These are phyloP conservation scores for Neoscytalidium dimidiatum DNA, from an alignment of 2,329 filamentous ascomycete genomes.

Conservation along the genomic window DNA sequence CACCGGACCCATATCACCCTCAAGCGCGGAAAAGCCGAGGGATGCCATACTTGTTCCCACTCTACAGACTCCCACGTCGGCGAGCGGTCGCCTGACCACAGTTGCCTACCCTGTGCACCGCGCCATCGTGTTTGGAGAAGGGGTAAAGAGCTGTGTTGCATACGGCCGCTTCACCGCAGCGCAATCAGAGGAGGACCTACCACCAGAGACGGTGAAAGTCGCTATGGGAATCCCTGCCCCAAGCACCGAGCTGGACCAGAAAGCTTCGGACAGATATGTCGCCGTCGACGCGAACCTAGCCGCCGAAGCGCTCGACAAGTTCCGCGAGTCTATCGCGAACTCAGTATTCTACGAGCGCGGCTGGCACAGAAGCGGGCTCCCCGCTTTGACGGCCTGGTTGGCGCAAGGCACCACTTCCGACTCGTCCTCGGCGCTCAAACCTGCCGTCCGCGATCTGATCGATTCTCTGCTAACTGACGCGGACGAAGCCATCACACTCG, in stretches of 20 bases:
- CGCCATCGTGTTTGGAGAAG: conserved; percentile 72
- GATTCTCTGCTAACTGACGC: conserved; percentile 64
- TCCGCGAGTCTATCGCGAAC: conserved; percentile 70
- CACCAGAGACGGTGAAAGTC: conserved; percentile 50
- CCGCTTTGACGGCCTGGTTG: conserved; percentile 67
- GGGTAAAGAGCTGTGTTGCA: conserved; percentile 66
- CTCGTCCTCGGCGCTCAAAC: conserved; percentile 56
- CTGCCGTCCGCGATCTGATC: conserved; percentile 67
- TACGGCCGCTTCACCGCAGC: conserved; percentile 44
- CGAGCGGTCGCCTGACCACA: conserved; percentile 64
- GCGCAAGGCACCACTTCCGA: conserved; percentile 32
- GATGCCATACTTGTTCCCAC: conserved; percentile 73
- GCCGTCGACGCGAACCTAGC: conserved; percentile 66
- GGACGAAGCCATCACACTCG: conserved; percentile 52
- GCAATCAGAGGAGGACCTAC: conserved; percentile 36
- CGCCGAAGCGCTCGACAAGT: conserved; percentile 62
- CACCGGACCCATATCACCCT: conserved; percentile 31
- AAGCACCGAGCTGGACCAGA: conserved; percentile 36
- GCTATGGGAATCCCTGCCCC: conserved; percentile 60
- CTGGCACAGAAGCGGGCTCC: conserved; percentile 73
- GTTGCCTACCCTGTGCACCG: conserved; percentile 84
- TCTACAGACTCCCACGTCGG: conserved; percentile 68
- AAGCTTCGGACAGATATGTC: conserved; percentile 24
- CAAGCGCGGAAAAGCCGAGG: conserved; percentile 47
- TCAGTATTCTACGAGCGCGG: conserved; percentile 71